phyloP scores from a whole-genome alignment of 2,329 filamentous ascomycete genomes.

The Knoxdaviesia proteae region DNA sequence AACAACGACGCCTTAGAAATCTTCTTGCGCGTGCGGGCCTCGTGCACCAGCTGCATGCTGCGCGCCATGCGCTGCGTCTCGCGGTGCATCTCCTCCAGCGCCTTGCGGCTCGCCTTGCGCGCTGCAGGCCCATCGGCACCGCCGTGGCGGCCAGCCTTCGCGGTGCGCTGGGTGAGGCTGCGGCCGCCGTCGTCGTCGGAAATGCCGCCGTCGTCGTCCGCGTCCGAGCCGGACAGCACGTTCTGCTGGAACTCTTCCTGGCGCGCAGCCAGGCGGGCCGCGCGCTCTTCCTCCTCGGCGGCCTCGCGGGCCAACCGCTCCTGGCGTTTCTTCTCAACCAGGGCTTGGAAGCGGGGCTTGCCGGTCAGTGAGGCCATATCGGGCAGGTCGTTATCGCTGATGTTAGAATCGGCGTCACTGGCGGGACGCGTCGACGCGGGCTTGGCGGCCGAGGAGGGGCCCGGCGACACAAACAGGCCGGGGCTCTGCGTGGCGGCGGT shows the following conservation, averaged over 20 bases:
- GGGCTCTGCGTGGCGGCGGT: constrained; percentile 13
- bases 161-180: constrained; percentile 41
- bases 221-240: constrained; percentile 14
- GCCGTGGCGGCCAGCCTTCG: constrained; percentile 44
- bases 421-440: constrained; percentile 7
- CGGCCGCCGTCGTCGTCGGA: constrained; percentile 26
- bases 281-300: constrained; percentile 19
- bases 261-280: constrained; percentile 22
- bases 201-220: constrained; percentile 14
- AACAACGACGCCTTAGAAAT: constrained; percentile 69
- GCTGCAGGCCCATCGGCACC: constrained; percentile 27
- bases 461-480: constrained; percentile 35
- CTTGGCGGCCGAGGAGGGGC: constrained; percentile 13
- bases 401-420: constrained; percentile 16
- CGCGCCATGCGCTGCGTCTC: constrained; percentile 83
- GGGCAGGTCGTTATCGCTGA: constrained; percentile 24
- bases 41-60: constrained; percentile 78
- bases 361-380: constrained; percentile 11
- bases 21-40: constrained; percentile 80
- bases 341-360: constrained; percentile 44
- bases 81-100: constrained; percentile 79
- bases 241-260: constrained; percentile 13
- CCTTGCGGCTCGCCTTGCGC: constrained; percentile 84
- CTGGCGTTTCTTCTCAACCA: constrained; percentile 52
- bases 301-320: constrained; percentile 50